phyloP scores from a whole-genome alignment of 176 grass and related monocot species.

The Dactylis glomerata region DNA sequence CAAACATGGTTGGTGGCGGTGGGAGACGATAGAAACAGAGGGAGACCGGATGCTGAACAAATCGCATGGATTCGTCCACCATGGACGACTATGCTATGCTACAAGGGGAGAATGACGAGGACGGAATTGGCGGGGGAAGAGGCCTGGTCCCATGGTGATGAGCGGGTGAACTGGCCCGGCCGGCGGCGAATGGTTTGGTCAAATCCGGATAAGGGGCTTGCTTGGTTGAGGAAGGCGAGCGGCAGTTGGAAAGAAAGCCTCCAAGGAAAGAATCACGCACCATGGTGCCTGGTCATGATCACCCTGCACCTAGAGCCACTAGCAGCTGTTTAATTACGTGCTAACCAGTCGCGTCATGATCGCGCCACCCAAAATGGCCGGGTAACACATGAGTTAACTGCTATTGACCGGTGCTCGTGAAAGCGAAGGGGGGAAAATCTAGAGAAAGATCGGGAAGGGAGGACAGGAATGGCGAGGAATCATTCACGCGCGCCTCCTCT shows the following conservation, averaged over 20 bases:
- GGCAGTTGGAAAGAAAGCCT: conserved; percentile 27
- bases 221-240: neutral
- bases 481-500: neutral
- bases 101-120: neutral
- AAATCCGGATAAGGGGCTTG: conserved; percentile 4
- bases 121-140: conserved; percentile 14
- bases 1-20: neutral
- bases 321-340: neutral
- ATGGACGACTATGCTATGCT: neutral
- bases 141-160: neutral
- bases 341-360: neutral
- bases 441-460: neutral
- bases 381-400: neutral
- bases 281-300: conserved; percentile 3
- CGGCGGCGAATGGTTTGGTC: conserved; percentile 24
- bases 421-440: neutral
- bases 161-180: conserved; percentile 16
- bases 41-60: conserved; percentile 20
- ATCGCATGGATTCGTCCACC: conserved; percentile 26
- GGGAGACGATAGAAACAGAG: conserved; percentile 13
- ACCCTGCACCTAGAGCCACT: neutral
- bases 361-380: neutral
- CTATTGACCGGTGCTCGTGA: neutral
- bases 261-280: conserved; percentile 37
- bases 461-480: neutral